Percentiles rank a stretch among this genome's conserved stretches.
Conservation (phyloP, 331 rosid species). For the Spiraea crenata region DNA sequence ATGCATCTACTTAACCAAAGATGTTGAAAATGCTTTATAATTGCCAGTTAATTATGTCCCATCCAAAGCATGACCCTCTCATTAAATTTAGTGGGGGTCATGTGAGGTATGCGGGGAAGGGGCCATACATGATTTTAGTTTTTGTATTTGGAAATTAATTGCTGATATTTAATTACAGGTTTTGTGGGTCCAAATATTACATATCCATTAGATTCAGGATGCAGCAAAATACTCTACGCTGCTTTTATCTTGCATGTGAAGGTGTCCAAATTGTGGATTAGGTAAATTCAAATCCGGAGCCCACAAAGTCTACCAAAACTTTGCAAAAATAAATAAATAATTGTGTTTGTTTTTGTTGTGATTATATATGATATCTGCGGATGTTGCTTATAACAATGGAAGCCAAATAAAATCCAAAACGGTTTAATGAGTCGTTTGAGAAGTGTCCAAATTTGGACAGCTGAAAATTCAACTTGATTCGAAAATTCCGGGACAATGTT, state of each 20-base stretch:
- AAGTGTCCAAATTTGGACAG: constrained; percentile 51
- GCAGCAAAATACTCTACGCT: not conserved
- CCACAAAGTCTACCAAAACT: constrained; percentile 11
- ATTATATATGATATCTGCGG: constrained; percentile 7
- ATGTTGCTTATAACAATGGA: constrained; percentile 20
- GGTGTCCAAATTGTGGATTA: constrained; percentile 12
- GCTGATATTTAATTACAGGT: not conserved
- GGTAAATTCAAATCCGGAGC: not conserved
- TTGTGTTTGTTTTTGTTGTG: not conserved
- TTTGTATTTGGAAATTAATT: constrained; percentile 11
- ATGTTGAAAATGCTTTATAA: constrained; percentile 25
- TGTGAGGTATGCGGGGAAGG: constrained; percentile 47
- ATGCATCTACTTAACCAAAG: constrained; percentile 5
- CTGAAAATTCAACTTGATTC: constrained; percentile 42
- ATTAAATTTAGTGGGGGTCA: constrained; percentile 53
- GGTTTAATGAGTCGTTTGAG: constrained; percentile 34
- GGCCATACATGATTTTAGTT: constrained; percentile 24
- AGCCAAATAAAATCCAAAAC: constrained; percentile 25
- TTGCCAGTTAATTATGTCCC: constrained; percentile 37
- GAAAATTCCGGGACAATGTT: constrained; percentile 47
- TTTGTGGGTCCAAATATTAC: constrained; percentile 7
- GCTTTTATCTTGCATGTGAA: constrained; percentile 2
- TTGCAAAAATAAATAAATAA: not conserved
- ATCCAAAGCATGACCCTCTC: constrained; percentile 43
- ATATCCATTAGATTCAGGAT: constrained; percentile 11